Percentiles rank a stretch among this genome's conserved stretches.
phyloP scores from a whole-genome alignment of 176 grass and related monocot genomes.

The Paspalum notatum region DNA sequence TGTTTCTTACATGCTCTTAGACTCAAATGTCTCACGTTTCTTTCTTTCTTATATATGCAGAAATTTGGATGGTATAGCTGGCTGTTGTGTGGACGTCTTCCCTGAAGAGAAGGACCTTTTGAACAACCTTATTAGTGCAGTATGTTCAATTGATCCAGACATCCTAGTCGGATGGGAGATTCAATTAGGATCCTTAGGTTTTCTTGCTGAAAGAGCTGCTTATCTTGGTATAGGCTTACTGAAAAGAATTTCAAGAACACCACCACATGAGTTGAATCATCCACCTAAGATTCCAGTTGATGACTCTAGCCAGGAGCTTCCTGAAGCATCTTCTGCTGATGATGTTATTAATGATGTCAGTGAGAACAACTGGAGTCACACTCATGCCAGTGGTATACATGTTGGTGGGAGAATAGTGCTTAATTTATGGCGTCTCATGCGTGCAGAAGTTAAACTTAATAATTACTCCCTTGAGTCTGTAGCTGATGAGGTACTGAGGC shows the following conservation, averaged over 20 bases:
- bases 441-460: slow-evolving; percentile 90
- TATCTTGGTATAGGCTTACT: slow-evolving; percentile 75
- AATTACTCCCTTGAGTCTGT: slow-evolving; percentile 88
- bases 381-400: slow-evolving; percentile 85
- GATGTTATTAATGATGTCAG: slow-evolving; percentile 49
- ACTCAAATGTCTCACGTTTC: slow-evolving; percentile 27
- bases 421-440: slow-evolving; percentile 94
- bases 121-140: slow-evolving; percentile 63
- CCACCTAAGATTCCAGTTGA: slow-evolving; percentile 49
- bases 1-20: slow-evolving; percentile 17
- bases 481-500: slow-evolving; percentile 83
- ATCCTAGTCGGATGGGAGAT: slow-evolving; percentile 93
- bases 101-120: slow-evolving; percentile 78
- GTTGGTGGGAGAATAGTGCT: slow-evolving; percentile 89
- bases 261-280: slow-evolving; percentile 58
- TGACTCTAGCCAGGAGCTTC: slow-evolving; percentile 44
- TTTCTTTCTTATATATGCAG: slow-evolving; percentile 51
- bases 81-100: slow-evolving; percentile 54
- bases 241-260: slow-evolving; percentile 86
- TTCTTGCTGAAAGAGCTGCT: slow-evolving; percentile 89
- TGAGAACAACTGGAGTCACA: slow-evolving; percentile 72
- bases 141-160: slow-evolving; percentile 89
- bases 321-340: slow-evolving; percentile 62
- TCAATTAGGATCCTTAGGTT: slow-evolving; percentile 82
- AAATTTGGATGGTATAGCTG: slow-evolving; percentile 70